Base-by-base conservation (phyloP, 1,139 yeast genomes). In the Scheffersomyces illinoinensis region DNA sequence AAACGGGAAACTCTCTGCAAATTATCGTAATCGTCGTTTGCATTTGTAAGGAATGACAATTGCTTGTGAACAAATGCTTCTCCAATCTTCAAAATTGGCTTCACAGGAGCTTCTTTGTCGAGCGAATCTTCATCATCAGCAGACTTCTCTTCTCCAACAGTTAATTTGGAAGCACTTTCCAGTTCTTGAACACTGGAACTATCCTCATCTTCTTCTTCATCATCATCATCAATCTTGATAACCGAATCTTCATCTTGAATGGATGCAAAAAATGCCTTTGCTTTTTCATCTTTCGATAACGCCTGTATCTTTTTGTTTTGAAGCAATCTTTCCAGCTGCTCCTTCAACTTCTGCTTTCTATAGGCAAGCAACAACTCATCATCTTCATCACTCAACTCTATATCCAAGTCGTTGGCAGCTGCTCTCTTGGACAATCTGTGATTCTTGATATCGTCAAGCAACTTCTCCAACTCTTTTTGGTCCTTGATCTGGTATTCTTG, bases 401-500 rank as follows among this genome's bases (percentile, higher is more conserved):
- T 75, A 60, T 88, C 91, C 54, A 85, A 79, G 2, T 84, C 85
- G 56, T 83, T 82, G 20, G 82, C 82, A 8, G 81, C 81, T 19
- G 84, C 82, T 61, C 91, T 82, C 65, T 87, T 90, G 50, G 92
- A 81, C 71, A 92, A 85, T 47, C 88, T 89, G 64, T 97, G 98
- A 60, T 89, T 89, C 65, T 90, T 89, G 57, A 93, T 84, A 73
- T 93, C 98, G 60, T 88, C 90, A 64, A 90, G 82, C 57, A 93
- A 85, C 71, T 85, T 88, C 69, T 88, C 89, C 59, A 93, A 86
- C 74, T 89, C 83, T 61, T 84, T 83, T 62, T 86, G 84, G 72
- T 93, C 98, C 54, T 85, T 83, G 57, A 83, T 84, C 53, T 87
- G 85, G 65, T 90, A 90, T 56, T 90, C 89, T 62, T 87, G 88